Percentiles rank a stretch among this genome's conserved stretches.
Conservation (phyloP, 225 moss, liverwort and hornwort genomes). For the Climacium dendroides region DNA sequence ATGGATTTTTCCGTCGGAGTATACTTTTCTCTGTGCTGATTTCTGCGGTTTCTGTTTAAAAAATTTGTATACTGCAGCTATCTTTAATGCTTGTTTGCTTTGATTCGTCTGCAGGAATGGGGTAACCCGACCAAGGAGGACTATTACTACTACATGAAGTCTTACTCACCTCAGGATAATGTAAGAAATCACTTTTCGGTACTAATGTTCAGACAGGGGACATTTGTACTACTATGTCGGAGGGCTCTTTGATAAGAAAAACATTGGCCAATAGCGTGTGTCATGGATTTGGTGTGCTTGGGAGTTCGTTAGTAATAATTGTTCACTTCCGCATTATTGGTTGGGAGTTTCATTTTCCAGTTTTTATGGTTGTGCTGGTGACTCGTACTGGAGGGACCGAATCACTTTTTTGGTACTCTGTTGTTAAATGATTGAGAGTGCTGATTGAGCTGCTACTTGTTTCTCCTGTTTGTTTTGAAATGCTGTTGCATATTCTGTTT, state of each 20-base stretch:
- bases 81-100: neutral
- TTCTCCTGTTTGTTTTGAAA: neutral
- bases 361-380: neutral
- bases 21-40: neutral
- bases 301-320: neutral
- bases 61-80: neutral
- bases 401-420: neutral
- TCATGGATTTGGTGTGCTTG: neutral
- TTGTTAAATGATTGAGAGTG: neutral
- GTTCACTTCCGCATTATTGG: neutral
- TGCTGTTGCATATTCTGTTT: neutral
- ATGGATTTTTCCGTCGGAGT: neutral
- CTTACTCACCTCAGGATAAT: constrained; percentile 95
- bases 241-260: neutral
- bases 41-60: neutral
- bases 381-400: neutral
- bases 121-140: constrained; percentile 81
- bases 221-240: neutral
- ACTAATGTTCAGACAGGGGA: neutral
- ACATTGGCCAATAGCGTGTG: neutral
- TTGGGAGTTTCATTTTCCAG: neutral
- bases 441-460: neutral
- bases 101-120: constrained; percentile 66
- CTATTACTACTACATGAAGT: constrained; percentile 68
- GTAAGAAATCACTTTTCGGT: constrained; percentile 15